These are phyloP conservation scores for Macrolepiota fuliginosa DNA, from an alignment of 768 basidiomycete genomes.

Conservation along the genomic window DNA sequence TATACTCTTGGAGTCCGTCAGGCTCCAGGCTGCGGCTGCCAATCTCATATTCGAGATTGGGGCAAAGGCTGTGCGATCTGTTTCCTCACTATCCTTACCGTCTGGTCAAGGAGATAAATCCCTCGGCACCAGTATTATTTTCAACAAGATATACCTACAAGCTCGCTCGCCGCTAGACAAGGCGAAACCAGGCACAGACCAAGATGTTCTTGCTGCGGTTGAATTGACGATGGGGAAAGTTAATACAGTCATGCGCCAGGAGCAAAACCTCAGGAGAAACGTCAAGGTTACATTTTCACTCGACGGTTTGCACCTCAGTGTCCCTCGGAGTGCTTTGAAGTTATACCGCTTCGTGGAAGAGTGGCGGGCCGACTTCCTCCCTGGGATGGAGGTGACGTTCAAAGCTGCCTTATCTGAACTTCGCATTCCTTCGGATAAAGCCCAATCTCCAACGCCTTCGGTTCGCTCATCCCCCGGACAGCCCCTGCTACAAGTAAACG, in stretches of 20 bases:
- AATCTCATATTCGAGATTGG: constrained; percentile 66
- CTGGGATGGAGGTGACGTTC: constrained; percentile 67
- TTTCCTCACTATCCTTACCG: constrained; percentile 30
- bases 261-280: constrained; percentile 34
- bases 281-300: constrained; percentile 44
- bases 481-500: constrained; percentile 48
- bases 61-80: constrained; percentile 36
- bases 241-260: constrained; percentile 46
- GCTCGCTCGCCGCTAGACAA: constrained; percentile 50
- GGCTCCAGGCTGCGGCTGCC: constrained; percentile 65
- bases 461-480: constrained; percentile 20
- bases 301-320: constrained; percentile 47
- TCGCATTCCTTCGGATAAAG: constrained; percentile 36
- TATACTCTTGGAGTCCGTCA: constrained; percentile 40
- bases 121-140: constrained; percentile 44
- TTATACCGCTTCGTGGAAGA: constrained; percentile 78
- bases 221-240: constrained; percentile 43
- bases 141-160: constrained; percentile 53
- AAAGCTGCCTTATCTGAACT: constrained; percentile 67
- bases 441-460: constrained; percentile 30
- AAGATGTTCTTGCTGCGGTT: constrained; percentile 63
- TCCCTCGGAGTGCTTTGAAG: constrained; percentile 80
- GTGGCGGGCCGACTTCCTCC: constrained; percentile 79
- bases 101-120: constrained; percentile 35
- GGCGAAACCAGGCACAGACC: constrained; percentile 29